phyloP scores from a whole-genome alignment of 352 stramenopile genomes.

The Pythium periplocum region DNA sequence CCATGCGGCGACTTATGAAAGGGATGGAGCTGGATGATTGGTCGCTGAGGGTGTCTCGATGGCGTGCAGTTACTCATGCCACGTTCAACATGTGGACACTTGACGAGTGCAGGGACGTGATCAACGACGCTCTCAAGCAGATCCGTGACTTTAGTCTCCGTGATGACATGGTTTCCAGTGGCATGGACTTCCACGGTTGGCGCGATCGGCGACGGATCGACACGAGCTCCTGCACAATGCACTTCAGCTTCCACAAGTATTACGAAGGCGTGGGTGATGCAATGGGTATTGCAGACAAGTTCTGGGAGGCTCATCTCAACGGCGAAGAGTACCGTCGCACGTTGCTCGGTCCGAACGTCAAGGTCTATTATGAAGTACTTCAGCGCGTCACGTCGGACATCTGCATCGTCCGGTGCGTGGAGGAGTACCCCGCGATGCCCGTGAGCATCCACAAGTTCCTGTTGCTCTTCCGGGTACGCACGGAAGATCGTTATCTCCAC shows the following conservation, averaged over 20 bases:
- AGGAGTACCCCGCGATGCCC: neutral
- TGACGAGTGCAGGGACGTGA: neutral
- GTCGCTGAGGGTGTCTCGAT: neutral
- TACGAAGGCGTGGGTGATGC: neutral
- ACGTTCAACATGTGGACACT: slow-evolving; percentile 3
- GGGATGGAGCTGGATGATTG: neutral
- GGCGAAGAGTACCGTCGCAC: neutral
- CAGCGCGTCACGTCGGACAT: neutral
- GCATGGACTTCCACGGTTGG: slow-evolving; percentile 10
- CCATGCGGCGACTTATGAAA: neutral
- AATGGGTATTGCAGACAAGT: too few species aligned
- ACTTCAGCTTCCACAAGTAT: slow-evolving; percentile 10
- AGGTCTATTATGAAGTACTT: neutral
- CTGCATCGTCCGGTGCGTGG: neutral
- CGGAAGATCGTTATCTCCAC: too few species aligned
- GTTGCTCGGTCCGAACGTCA: neutral
- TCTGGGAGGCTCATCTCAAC: neutral
- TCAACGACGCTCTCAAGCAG: slow-evolving; percentile 3
- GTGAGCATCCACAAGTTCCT: too few species aligned
- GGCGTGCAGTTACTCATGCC: neutral
- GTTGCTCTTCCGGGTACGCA: too few species aligned
- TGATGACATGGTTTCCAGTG: slow-evolving; percentile 1
- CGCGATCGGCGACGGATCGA: slow-evolving; percentile 4
- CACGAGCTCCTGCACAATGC: neutral
- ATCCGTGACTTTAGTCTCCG: slow-evolving; percentile 3